Base-by-base conservation (phyloP, 768 basidiomycete genomes). In the Rossbeevera mucosa region DNA sequence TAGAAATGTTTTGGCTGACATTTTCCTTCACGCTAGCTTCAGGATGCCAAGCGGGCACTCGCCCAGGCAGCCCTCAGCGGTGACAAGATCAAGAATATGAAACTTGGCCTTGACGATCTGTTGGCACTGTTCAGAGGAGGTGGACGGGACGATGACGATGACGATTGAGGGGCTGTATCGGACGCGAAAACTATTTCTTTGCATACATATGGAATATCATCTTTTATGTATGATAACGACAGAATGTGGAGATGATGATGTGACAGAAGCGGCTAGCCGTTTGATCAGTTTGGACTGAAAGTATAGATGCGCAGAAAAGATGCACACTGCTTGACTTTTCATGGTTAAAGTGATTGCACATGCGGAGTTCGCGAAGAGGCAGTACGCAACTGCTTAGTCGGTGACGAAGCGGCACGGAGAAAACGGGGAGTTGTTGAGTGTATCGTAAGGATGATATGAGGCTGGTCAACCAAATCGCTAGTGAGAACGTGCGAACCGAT, bases 11-110 rank as follows among this genome's bases (percentile, higher is more conserved):
- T 21, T 40, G 31, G 31, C 52, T 64, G 26, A 61, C 26, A 4
- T 41, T 42, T 29, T 11, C 0, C 9, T 7, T 21, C 25, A 7
- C 28, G 2, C 31, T 57, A 90, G 81, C 78, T 98, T n/a, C 95
- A 98, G 67, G 83, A 90, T n/a, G 80, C 83, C 68, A 98, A 98
- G 73, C 81, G 94, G 5, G 84, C 82, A 44, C 77, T 98, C 1
- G 83, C 94, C 2, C 76, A 77, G 22, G 91, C 93, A 1, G 91
- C 93, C 0, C 70, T 97, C 52, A 86, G 89, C 28, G 95, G 95
- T 8, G 85, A 91, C 71, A 92, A 88, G 70, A 76, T 90, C 64
- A 89, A 91, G 80, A 82, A 84, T 61, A 80, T 85, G 78, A 85
- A 83, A 57, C 81, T 98, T 20, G 84, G 86, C 9, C 74, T 93